Conservation (phyloP, 2,329 filamentous ascomycete genomes). For the Arthrobotrys iridis region DNA sequence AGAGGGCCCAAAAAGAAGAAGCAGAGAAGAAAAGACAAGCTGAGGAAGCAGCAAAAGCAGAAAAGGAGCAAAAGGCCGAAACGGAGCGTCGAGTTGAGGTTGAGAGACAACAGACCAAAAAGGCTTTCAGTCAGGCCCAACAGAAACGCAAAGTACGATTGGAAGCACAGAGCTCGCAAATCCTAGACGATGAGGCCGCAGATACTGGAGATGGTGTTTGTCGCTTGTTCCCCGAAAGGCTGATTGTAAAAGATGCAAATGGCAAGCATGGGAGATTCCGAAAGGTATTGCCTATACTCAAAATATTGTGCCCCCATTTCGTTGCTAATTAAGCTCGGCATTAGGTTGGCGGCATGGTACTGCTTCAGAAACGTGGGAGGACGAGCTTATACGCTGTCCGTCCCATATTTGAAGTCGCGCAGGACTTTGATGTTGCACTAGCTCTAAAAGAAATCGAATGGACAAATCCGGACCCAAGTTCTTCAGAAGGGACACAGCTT, state of each 20-base stretch:
- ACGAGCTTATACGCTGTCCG: constrained; percentile 75
- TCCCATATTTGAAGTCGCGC: constrained; percentile 70
- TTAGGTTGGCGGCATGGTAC: constrained; percentile 40
- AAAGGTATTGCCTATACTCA: constrained; percentile 8
- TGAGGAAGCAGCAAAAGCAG: constrained; percentile 65
- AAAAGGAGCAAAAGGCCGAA: constrained; percentile 64
- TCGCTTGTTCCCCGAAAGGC: constrained; percentile 34
- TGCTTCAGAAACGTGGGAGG: constrained; percentile 71
- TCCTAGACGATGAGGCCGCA: constrained; percentile 11
- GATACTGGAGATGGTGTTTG: constrained; percentile 11
- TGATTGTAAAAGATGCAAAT: constrained; percentile 41
- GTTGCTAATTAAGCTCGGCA: neutral
- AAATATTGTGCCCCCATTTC: too few species aligned
- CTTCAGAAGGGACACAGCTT: constrained; percentile 75
- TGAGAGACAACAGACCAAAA: constrained; percentile 62
- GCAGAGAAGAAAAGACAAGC: constrained; percentile 70
- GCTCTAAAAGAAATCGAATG: constrained; percentile 75
- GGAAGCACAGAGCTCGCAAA: constrained; percentile 30
- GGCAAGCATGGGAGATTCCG: constrained; percentile 46
- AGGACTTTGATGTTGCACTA: constrained; percentile 70
- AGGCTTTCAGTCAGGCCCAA: constrained; percentile 56
- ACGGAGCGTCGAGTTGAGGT: constrained; percentile 65
- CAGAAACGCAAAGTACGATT: constrained; percentile 43
- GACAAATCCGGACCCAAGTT: constrained; percentile 67
- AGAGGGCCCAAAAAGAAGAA: constrained; percentile 83